These are phyloP conservation scores for Podospora sp. DNA, from an alignment of 495 filamentous ascomycete genomes.

Conservation along the genomic window DNA sequence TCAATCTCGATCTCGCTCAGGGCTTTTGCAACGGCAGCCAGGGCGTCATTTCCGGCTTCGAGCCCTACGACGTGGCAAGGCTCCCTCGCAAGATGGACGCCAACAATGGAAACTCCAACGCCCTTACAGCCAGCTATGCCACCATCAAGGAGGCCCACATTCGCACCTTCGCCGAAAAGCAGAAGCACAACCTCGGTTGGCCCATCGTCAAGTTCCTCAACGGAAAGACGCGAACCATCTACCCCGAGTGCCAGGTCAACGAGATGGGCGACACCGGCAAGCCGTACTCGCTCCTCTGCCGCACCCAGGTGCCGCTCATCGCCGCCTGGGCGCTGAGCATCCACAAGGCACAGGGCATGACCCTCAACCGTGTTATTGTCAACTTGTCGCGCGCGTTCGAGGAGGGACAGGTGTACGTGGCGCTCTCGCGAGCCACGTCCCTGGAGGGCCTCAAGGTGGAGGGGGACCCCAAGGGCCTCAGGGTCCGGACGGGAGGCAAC, in stretches of 20 bases:
- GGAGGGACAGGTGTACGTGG: constrained; percentile 84
- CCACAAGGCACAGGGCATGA: constrained; percentile 94
- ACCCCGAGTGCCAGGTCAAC: constrained; percentile 50
- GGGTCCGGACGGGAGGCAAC: constrained; percentile 24
- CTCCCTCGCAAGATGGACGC: constrained; percentile 32
- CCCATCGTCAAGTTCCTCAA: constrained; percentile 76
- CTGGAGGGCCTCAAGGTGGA: constrained; percentile 68
- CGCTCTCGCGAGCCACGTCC: constrained; percentile 74
- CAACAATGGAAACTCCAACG: constrained; percentile 24
- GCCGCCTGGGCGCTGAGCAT: constrained; percentile 93
- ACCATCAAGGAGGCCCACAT: constrained; percentile 45
- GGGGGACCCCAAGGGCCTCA: constrained; percentile 32
- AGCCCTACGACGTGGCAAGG: constrained; percentile 60
- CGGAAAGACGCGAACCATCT: constrained; percentile 42
- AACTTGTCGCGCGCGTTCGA: constrained; percentile 84
- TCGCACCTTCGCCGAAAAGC: constrained; percentile 32
- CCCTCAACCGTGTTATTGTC: constrained; percentile 87
- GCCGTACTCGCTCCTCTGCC: constrained; percentile 67
- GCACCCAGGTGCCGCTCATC: constrained; percentile 80
- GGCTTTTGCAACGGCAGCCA: constrained; percentile 88
- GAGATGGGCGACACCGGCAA: constrained; percentile 45
- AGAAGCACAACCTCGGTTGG: constrained; percentile 49
- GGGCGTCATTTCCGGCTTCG: constrained; percentile 79
- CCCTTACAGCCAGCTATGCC: constrained; percentile 40
- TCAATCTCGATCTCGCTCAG: constrained; percentile 75